These are phyloP conservation scores for Penicillium aurantiogriseum DNA, from an alignment of 2,329 filamentous ascomycete genomes.

Conservation along the genomic window DNA sequence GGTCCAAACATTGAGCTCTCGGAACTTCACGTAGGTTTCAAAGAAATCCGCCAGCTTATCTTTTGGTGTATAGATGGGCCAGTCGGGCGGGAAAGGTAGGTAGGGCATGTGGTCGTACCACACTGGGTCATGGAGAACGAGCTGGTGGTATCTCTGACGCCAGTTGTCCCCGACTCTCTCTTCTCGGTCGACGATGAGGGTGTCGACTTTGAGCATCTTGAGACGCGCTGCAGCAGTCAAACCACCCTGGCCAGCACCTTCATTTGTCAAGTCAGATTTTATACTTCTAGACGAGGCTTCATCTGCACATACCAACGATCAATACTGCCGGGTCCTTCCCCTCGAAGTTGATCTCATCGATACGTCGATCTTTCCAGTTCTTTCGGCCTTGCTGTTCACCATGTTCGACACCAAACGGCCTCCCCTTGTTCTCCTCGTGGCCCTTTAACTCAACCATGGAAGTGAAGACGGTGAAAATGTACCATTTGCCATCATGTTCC, in stretches of 20 bases:
- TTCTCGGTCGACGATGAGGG: conserved; percentile 60
- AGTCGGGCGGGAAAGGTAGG: conserved; percentile 61
- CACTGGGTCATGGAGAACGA: conserved; percentile 68
- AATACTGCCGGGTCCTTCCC: conserved; percentile 58
- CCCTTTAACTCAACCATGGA: conserved; percentile 55
- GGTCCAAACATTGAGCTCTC: conserved; percentile 70
- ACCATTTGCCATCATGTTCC: conserved; percentile 52
- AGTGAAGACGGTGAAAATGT: conserved; percentile 64
- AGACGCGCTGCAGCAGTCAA: conserved; percentile 59
- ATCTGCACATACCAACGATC: conserved; percentile 54
- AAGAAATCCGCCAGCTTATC: conserved; percentile 70
- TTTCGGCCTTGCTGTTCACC: conserved; percentile 52
- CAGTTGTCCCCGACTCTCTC: conserved; percentile 63
- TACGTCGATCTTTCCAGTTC: conserved; percentile 61
- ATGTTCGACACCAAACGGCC: conserved; percentile 58
- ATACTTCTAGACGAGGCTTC: neutral
- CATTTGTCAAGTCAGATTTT: neutral
- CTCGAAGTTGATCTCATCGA: conserved; percentile 50
- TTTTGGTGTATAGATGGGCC: conserved; percentile 70
- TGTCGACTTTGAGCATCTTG: conserved; percentile 56
- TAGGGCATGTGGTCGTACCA: conserved; percentile 60
- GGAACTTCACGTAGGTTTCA: conserved; percentile 60
- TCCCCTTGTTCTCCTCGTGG: conserved; percentile 52
- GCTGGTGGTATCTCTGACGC: conserved; percentile 61
- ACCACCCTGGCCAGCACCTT: conserved; percentile 61